Evolutionary conservation across 768 basidiomycete genomes (phyloP), one percentile per base, ranked within the genome.

Genomic region (Lactarius psammicola): DNA sequence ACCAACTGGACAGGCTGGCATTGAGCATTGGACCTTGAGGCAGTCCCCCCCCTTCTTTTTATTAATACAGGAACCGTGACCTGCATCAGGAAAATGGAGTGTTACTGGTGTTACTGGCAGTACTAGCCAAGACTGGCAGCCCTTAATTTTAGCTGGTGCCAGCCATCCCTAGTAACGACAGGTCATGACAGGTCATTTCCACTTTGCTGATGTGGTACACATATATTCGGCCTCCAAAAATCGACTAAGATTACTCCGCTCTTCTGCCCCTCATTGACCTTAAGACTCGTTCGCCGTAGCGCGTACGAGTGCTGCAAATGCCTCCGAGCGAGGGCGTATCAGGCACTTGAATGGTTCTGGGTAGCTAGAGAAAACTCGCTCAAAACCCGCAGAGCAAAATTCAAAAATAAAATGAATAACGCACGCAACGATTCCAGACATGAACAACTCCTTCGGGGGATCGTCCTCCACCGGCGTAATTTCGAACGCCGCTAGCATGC

Each of bases 251-350:
- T 5, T 23, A 4, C 10, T 26, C 46, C 23, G 4, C 46, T 23
- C n/a, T 49, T 49, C 46, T 15, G 23, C 26, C 46, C 26, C 23
- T 13, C 49, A 26, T 49, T 26, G 9, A 26, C 23, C n/a, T 26
- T 49, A 49, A 26, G 49, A 31, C 30, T 56, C 55, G 31, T 59
- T 20, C 58, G 28, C 38, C 17, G 58, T 59, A 1, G 58, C 58
- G 38, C 36, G 58, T 23, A 59, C 58, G 7, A 59, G 38, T 30
- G 58, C 40, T 10, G 34, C 58, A 10, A 26, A 20, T 36, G 58
- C 38, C 23, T 59, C 58, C 8, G 58, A 59, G 15, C 58, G 58
- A 38, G 58, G 58, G 23, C 17, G 31, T 15, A 59, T 26, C 23
- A 26, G 10, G 58, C 58, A 59, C 36, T 38, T 38, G 36, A 59